Percentiles rank a stretch among this genome's conserved stretches.
These are phyloP conservation scores for Podila verticillata DNA, from an alignment of 192 early-diverging fungal species.

Conservation along the genomic window DNA sequence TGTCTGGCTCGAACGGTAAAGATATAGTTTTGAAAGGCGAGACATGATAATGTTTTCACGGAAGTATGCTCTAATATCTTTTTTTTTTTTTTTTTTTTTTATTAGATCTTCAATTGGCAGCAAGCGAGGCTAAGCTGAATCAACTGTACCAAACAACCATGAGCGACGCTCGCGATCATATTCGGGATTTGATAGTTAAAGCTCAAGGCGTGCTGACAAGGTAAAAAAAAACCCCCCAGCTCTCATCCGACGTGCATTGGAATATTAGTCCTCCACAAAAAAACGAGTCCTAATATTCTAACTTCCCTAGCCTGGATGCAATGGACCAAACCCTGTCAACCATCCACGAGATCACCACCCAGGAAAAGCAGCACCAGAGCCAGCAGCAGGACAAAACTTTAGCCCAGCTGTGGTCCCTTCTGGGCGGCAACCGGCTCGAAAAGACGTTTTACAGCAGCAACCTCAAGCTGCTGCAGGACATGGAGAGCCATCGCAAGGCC, in stretches of 20 bases:
- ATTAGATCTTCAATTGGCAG: conserved; percentile 10
- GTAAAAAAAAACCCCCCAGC: background rate
- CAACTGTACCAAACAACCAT: conserved; percentile 29
- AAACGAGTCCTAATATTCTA: background rate
- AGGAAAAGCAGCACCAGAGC: conserved; percentile 53
- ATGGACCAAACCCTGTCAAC: conserved; percentile 52
- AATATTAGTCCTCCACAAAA: background rate
- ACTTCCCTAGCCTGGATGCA: conserved; percentile 25
- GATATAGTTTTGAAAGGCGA: too few relatives aligned
- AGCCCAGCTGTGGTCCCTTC: conserved; percentile 38
- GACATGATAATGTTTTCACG: too few relatives aligned
- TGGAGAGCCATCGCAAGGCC: conserved; percentile 53
- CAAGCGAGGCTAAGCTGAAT: conserved; percentile 11
- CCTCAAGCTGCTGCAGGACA: conserved; percentile 40
- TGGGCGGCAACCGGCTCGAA: conserved; percentile 45
- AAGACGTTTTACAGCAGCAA: conserved; percentile 50
- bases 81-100: background rate
- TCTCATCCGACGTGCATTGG: background rate
- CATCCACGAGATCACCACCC: conserved; percentile 56
- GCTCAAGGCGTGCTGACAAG: conserved; percentile 38
- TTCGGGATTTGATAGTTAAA: conserved; percentile 39
- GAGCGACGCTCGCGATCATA: conserved; percentile 27
- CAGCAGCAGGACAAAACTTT: conserved; percentile 29
- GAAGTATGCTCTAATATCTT: background rate
- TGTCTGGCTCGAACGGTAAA: background rate